Conservation (phyloP, 2,329 filamentous ascomycete genomes). For the Ophioceras dolichostomum region DNA sequence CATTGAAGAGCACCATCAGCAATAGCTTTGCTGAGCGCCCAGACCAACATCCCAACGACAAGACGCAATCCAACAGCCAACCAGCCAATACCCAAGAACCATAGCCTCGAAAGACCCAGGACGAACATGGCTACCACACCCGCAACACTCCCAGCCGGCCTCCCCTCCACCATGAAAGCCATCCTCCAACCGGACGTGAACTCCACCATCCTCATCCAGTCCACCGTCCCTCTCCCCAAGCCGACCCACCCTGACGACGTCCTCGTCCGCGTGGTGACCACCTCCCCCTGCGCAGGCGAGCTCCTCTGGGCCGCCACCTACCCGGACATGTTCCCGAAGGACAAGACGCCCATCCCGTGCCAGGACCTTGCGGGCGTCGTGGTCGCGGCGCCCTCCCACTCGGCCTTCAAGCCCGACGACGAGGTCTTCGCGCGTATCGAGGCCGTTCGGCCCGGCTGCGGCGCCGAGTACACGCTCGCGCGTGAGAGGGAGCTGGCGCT, state of each 20-base stretch:
- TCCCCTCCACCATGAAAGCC: conserved; percentile 11
- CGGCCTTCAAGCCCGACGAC: conserved; percentile 19
- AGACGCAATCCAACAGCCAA: background rate
- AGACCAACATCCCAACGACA: background rate
- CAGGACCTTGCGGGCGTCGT: conserved; percentile 26
- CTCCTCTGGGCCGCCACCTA: conserved; percentile 15
- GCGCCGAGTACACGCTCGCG: conserved; percentile 16
- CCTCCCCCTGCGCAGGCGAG: conserved; percentile 18
- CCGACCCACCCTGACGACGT: conserved; percentile 13
- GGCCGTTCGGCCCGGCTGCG: conserved; percentile 14
- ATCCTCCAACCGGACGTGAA: conserved; percentile 17
- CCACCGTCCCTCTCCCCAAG: conserved; percentile 10
- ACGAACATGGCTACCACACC: background rate
- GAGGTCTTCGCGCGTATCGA: conserved; percentile 18
- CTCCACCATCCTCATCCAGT: conserved; percentile 13
- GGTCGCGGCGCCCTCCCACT: conserved; percentile 12
- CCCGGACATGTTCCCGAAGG: conserved; percentile 11
- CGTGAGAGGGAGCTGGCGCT: conserved; percentile 18
- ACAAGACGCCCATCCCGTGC: conserved; percentile 14
- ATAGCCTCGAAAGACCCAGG: background rate
- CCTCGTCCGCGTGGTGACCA: conserved; percentile 18
- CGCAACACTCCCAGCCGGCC: background rate
- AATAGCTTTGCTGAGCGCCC: too few species aligned
- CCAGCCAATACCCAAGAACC: background rate
- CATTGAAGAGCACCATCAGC: too few species aligned